phyloP scores from a whole-genome alignment of 495 filamentous ascomycete genomes.

The Hypoxylon trugodes region DNA sequence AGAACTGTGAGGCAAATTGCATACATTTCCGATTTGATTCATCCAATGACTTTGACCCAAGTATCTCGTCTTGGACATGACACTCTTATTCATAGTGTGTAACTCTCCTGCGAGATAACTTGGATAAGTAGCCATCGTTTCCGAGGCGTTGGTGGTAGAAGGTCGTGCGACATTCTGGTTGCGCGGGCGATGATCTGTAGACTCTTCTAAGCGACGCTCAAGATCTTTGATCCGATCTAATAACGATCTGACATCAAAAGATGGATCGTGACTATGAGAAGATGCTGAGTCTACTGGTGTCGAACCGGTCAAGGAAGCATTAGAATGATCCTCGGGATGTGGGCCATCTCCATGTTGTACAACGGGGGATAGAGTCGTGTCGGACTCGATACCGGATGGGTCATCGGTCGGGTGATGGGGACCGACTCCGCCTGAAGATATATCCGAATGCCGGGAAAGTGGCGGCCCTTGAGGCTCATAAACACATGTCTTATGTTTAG shows the following conservation, averaged over 20 bases:
- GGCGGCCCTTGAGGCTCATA: conserved; percentile 39
- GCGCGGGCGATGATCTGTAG: conserved; percentile 1
- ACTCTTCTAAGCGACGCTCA: conserved; percentile 39
- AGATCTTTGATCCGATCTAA: conserved; percentile 37
- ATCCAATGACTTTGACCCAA: conserved; percentile 66
- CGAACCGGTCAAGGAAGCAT: conserved; percentile 22
- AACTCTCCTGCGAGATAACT: conserved; percentile 31
- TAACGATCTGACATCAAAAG: conserved; percentile 31
- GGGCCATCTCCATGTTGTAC: conserved; percentile 14
- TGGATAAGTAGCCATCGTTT: conserved; percentile 27
- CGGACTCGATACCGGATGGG: background rate
- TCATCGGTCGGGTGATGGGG: conserved; percentile 9
- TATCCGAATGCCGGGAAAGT: conserved; percentile 19
- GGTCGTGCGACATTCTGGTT: background rate
- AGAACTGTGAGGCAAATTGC: conserved; percentile 19
- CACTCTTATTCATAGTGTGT: conserved; percentile 33
- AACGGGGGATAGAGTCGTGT: conserved; percentile 6
- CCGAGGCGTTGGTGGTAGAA: background rate
- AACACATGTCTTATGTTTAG: conserved; percentile 56
- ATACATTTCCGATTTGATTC: conserved; percentile 57
- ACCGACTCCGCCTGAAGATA: conserved; percentile 4
- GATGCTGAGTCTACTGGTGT: conserved; percentile 25
- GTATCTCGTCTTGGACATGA: conserved; percentile 56
- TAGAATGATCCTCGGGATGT: conserved; percentile 25
- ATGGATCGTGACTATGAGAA: conserved; percentile 11